Conservation (phyloP, 2,329 filamentous ascomycete species). For the Graphilbum fragrans region DNA sequence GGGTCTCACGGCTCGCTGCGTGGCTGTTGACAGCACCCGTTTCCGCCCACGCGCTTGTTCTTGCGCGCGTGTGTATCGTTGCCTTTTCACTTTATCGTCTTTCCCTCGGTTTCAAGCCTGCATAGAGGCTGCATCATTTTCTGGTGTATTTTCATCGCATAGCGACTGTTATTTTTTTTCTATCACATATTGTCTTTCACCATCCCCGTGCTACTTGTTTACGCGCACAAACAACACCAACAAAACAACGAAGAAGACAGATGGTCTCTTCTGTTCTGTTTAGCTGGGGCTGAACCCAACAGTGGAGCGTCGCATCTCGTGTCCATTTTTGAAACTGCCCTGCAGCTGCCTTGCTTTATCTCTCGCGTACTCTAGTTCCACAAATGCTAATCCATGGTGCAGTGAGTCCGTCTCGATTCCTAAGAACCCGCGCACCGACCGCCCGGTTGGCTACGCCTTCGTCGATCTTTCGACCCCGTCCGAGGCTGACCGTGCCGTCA, state of each 20-base stretch:
- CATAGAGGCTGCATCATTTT: neutral
- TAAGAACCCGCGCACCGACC: constrained; percentile 97
- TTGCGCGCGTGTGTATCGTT: no score
- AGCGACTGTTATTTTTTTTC: neutral
- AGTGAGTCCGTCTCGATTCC: constrained; percentile 99
- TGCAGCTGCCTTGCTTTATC: neutral
- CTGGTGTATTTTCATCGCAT: neutral
- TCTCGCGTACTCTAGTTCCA: neutral
- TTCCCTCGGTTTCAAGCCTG: neutral
- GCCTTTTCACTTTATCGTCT: neutral
- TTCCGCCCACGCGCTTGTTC: no score
- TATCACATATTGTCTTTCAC: no score
- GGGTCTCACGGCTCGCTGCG: no score
- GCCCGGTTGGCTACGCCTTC: constrained; percentile 97
- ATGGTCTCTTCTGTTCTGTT: no score
- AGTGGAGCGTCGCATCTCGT: no score
- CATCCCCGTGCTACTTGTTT: no score
- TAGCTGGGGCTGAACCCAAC: no score
- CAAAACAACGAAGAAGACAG: no score
- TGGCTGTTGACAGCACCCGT: no score
- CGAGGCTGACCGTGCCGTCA: constrained; percentile 91
- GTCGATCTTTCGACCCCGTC: constrained; percentile 91
- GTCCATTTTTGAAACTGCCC: no score
- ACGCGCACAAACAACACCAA: no score
- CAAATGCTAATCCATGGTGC: neutral